Conservation (phyloP, 2,329 filamentous ascomycete species). For the Colletotrichum horii region DNA sequence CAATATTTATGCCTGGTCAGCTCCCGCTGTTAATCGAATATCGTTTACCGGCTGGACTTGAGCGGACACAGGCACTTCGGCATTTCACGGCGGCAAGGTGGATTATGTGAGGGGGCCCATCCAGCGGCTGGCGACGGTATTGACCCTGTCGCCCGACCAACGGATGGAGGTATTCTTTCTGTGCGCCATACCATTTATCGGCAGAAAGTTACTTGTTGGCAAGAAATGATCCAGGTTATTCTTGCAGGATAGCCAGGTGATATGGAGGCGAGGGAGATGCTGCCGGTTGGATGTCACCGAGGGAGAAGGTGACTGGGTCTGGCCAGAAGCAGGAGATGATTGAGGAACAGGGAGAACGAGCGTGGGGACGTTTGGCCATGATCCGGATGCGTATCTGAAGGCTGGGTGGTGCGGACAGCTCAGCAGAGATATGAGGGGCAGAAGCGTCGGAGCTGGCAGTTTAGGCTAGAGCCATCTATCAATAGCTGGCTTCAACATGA, state of each 20-base stretch:
- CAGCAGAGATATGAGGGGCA: neutral
- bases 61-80: neutral
- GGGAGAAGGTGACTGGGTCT: neutral
- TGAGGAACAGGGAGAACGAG: neutral
- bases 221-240: neutral
- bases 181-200: neutral
- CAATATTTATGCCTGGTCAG: neutral
- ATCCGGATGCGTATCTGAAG: constrained; percentile 15
- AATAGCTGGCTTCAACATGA: constrained; percentile 19
- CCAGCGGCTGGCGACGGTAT: neutral
- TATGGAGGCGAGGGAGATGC: neutral
- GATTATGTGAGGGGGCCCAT: neutral
- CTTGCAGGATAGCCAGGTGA: neutral
- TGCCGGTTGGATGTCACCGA: neutral
- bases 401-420: neutral
- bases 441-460: constrained; percentile 5
- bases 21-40: neutral
- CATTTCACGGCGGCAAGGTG: neutral
- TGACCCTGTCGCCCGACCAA: neutral
- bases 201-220: neutral
- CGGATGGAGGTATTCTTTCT: neutral
- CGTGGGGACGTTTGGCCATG: neutral
- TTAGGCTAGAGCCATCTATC: constrained; percentile 15
- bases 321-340: neutral
- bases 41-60: neutral